These are phyloP conservation scores for Talinum fruticosum DNA, from an alignment of 148 eudicot genomes.

Conservation along the genomic window DNA sequence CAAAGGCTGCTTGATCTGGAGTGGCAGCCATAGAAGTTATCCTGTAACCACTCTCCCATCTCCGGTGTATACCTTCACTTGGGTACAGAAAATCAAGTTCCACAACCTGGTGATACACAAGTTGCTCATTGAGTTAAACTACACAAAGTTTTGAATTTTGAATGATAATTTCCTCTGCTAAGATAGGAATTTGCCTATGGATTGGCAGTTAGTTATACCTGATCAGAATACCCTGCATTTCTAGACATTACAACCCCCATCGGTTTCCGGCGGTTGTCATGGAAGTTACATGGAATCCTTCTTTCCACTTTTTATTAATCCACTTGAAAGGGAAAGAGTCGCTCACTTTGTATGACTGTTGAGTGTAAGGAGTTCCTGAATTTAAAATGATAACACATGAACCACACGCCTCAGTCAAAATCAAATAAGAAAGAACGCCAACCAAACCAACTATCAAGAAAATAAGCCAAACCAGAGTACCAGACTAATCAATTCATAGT, in stretches of 20 bases:
- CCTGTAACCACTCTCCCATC: conserved; percentile 89
- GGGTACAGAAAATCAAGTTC: conserved; percentile 91
- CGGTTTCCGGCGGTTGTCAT: conserved; percentile 93
- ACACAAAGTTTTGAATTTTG: background rate
- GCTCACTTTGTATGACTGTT: conserved; percentile 93
- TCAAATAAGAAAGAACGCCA: background rate
- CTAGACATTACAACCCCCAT: conserved; percentile 98
- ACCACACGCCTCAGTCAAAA: background rate
- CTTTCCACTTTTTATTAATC: conserved; percentile 91
- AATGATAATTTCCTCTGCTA: background rate
- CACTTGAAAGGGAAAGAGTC: conserved; percentile 94
- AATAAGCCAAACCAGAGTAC: no score
- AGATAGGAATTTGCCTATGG: background rate
- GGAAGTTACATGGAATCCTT: conserved; percentile 88
- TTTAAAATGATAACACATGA: background rate
- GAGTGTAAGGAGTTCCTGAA: conserved; percentile 86
- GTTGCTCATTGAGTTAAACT: background rate
- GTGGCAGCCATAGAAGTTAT: conserved; percentile 97
- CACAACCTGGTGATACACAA: conserved; percentile 51
- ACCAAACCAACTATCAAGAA: background rate
- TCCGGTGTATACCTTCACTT: conserved; percentile 87
- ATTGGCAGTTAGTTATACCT: conserved; percentile 39
- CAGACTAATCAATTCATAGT: no score
- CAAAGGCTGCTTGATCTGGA: conserved; percentile 85
- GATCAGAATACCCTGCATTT: conserved; percentile 83